Percentiles rank a stretch among this genome's conserved stretches.
phyloP scores from a whole-genome alignment of 1,284 basidiomycete species.

The Cutaneotrichosporon cavernicola region DNA sequence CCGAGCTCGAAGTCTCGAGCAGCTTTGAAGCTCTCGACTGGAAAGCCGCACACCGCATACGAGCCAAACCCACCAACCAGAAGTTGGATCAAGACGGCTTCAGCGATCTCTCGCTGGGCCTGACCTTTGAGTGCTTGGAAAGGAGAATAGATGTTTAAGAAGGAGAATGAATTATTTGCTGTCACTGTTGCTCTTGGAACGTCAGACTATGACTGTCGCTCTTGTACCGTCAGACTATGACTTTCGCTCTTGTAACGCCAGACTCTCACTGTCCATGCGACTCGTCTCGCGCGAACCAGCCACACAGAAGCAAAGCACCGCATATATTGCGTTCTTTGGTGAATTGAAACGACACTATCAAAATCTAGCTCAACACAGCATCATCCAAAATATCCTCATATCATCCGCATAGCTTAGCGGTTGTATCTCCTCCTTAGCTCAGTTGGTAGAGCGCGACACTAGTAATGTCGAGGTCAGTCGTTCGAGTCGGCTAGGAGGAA shows the following conservation, averaged over 20 bases:
- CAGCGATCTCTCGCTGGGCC: background rate
- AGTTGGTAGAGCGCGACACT: constrained; percentile 47
- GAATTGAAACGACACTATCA: too few relatives aligned
- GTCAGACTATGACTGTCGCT: too few relatives aligned
- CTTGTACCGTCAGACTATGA: too few relatives aligned
- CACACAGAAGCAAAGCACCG: too few relatives aligned
- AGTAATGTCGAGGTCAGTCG: constrained; percentile 28
- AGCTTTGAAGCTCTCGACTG: background rate
- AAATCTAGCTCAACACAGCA: too few relatives aligned
- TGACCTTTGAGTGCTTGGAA: background rate
- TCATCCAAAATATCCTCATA: background rate
- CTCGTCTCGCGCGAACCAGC: too few relatives aligned
- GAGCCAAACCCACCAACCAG: background rate
- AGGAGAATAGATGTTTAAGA: background rate
- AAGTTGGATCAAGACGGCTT: background rate
- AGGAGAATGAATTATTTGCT: background rate
- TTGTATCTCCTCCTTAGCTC: constrained; percentile 31
- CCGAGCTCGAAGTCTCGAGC: constrained; percentile 15
- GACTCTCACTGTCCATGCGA: too few relatives aligned
- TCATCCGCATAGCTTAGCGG: background rate
- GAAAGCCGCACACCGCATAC: constrained; percentile 1
- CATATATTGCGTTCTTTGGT: too few relatives aligned
- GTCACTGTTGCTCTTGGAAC: too few relatives aligned
- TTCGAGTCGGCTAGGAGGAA: constrained; percentile 16
- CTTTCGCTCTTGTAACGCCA: too few relatives aligned